Conservation (phyloP, 2,329 filamentous ascomycete species). For the Paecilomyces sp. region DNA sequence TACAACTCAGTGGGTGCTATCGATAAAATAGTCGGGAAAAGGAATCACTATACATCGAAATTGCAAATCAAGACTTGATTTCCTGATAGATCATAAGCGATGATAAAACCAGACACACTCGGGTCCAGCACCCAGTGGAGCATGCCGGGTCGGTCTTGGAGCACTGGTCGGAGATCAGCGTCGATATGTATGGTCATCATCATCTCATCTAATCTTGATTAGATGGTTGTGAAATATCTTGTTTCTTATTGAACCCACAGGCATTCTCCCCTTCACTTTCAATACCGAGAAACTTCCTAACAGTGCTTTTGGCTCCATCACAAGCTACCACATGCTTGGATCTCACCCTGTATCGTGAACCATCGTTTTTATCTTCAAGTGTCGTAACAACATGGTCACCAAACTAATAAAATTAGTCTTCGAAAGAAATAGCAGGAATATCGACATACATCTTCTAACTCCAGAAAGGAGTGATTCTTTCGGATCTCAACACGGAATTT, state of each 20-base stretch:
- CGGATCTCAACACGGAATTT: neutral
- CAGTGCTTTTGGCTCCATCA: slow-evolving; percentile 26
- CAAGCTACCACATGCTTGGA: slow-evolving; percentile 30
- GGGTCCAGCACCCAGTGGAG: slow-evolving; percentile 41
- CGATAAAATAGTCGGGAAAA: neutral
- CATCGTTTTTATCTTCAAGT: slow-evolving; percentile 20
- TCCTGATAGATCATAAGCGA: slow-evolving; percentile 35
- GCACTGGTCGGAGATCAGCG: slow-evolving; percentile 31
- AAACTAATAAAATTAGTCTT: slow-evolving; percentile 11
- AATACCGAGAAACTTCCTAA: slow-evolving; percentile 25
- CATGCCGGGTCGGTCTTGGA: slow-evolving; percentile 35
- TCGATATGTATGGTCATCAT: slow-evolving; percentile 45
- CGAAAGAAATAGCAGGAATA: neutral
- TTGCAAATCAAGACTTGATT: slow-evolving; percentile 41
- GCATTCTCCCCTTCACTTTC: slow-evolving; percentile 37
- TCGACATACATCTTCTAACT: neutral
- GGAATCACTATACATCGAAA: slow-evolving; percentile 28
- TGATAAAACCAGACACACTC: slow-evolving; percentile 37
- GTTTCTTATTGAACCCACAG: slow-evolving; percentile 18
- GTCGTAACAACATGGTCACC: slow-evolving; percentile 18
- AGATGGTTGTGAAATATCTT: neutral
- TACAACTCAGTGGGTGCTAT: neutral
- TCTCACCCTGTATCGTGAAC: slow-evolving; percentile 16
- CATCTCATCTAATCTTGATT: slow-evolving; percentile 27
- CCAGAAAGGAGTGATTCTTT: neutral